Percentiles rank a stretch among this genome's conserved stretches.
phyloP scores from a whole-genome alignment of 2,329 filamentous ascomycete species.

The Nemania sp. region DNA sequence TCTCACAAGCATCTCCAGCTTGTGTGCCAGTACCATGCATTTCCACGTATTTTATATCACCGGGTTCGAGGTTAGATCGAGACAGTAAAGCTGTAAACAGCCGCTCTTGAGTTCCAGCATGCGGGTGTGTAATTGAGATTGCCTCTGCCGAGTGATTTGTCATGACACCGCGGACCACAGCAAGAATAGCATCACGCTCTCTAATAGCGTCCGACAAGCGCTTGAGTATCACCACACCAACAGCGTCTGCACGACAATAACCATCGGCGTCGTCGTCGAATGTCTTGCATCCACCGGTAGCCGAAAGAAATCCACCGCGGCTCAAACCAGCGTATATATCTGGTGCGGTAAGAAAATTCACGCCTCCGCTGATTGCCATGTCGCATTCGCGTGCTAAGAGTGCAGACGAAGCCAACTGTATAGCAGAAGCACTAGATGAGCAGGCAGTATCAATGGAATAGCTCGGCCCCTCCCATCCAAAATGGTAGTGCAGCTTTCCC shows the following conservation, averaged over 20 bases:
- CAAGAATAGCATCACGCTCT: slow-evolving; percentile 47
- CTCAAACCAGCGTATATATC: slow-evolving; percentile 65
- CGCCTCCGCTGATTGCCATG: slow-evolving; percentile 51
- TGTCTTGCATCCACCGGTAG: slow-evolving; percentile 26
- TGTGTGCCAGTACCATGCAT: slow-evolving; percentile 74
- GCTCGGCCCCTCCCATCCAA: slow-evolving; percentile 38
- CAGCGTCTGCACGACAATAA: slow-evolving; percentile 27
- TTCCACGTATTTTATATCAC: slow-evolving; percentile 64
- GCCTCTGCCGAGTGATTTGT: slow-evolving; percentile 75
- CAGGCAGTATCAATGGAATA: slow-evolving; percentile 39
- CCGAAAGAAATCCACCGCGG: slow-evolving; percentile 57
- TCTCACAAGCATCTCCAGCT: slow-evolving; percentile 69
- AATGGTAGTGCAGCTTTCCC: slow-evolving; percentile 43
- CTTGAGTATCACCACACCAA: slow-evolving; percentile 29
- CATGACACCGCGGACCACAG: slow-evolving; percentile 60
- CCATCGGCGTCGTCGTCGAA: slow-evolving; percentile 29
- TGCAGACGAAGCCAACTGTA: slow-evolving; percentile 53
- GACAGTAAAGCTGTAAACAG: slow-evolving; percentile 62
- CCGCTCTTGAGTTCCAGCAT: slow-evolving; percentile 63
- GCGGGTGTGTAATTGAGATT: slow-evolving; percentile 71
- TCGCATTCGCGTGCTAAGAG: slow-evolving; percentile 66
- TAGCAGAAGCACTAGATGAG: slow-evolving; percentile 30
- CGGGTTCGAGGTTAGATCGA: slow-evolving; percentile 57
- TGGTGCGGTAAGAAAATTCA: slow-evolving; percentile 49
- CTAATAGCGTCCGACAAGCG: slow-evolving; percentile 26